Percentiles rank a stretch among this genome's conserved stretches.
These are phyloP conservation scores for Globisporangium sylvaticum DNA, from an alignment of 352 stramenopile genomes.

Conservation along the genomic window DNA sequence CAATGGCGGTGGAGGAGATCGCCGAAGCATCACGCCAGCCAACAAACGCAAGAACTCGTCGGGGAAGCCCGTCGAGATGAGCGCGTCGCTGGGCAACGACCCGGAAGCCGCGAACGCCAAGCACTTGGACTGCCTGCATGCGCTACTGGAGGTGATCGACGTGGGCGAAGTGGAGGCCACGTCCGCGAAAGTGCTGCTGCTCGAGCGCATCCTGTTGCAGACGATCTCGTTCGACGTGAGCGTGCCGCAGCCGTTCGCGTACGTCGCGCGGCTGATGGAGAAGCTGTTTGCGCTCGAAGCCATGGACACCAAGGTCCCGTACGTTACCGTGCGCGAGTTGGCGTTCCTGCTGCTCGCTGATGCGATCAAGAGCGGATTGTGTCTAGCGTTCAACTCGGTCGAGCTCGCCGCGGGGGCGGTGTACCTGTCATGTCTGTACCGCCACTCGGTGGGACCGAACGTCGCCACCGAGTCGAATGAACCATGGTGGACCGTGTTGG, in stretches of 20 bases:
- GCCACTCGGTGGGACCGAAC: conserved; percentile 44
- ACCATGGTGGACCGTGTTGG: conserved; percentile 66
- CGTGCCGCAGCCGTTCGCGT: conserved; percentile 63
- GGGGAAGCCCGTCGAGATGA: conserved; percentile 47
- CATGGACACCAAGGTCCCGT: conserved; percentile 44
- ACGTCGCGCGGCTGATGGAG: conserved; percentile 53
- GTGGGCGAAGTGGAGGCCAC: conserved; percentile 68
- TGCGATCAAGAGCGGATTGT: conserved; percentile 48
- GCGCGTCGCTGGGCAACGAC: conserved; percentile 44
- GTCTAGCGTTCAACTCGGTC: conserved; percentile 45
- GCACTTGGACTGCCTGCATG: conserved; percentile 62
- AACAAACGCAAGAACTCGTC: conserved; percentile 18
- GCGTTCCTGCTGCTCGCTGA: conserved; percentile 59
- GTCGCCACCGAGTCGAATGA: conserved; percentile 60
- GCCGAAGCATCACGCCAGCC: not conserved
- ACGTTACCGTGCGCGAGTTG: conserved; percentile 41
- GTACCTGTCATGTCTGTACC: conserved; percentile 69
- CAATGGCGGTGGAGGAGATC: not conserved
- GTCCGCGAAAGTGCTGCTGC: conserved; percentile 53
- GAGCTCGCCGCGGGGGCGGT: conserved; percentile 60
- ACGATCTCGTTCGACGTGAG: conserved; percentile 72
- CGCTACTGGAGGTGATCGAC: conserved; percentile 52
- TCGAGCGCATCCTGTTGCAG: conserved; percentile 70
- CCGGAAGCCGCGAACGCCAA: conserved; percentile 51
- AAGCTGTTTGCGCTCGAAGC: conserved; percentile 51